Evolutionary conservation across 805 yeast genomes (phyloP), one percentile per base, ranked within the genome.

Genomic region (Candida ovalis): DNA sequence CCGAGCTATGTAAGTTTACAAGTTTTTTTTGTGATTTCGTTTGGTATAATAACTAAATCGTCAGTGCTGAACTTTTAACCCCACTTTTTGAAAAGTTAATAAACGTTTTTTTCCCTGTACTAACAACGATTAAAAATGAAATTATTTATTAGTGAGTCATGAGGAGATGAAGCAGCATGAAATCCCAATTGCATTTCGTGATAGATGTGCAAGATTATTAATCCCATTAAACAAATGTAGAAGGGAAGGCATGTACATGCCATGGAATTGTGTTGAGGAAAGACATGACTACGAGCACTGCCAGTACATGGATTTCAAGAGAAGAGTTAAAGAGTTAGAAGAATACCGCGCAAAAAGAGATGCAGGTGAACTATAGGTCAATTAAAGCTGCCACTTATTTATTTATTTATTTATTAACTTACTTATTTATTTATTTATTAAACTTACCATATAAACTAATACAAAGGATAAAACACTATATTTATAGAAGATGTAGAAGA

Each of bases 251-350:
- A 67, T 70, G 61, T 82, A 70, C 57, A 55, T 81, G 64, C 88
- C 88, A 27, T 82, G 86, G 86, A 81, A 79, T 58, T 88, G 96
- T 59, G 74, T 77, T 49, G 84, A 84, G 54, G 88, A 84, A 70
- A 81, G 89, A 64, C 95, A 88, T 58, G 82, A 61, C 38, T 88
- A 90, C 75, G 96, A 88, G 67, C 86, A 86, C 63, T 88, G 96
- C 67, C 86, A 88, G 68, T 85, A 85, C 65, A 67, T 82, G 66
- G 96, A 88, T 64, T 87, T 84, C 72, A 77, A 82, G 64, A 80
- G 94, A 72, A 80, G 96, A 69, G 87, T 85, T 49, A 74, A 81
- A 62, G 91, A 85, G 69, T 73, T 86, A 66, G 77, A 80, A 60
- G 75, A 74, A 49, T 69, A 75, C 56, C 83, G 81, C 64, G 76